Percentiles rank a stretch among this genome's conserved stretches.
Evolutionary conservation across 306 rosid species (phyloP).

Genomic region (Casuarina glauca): DNA sequence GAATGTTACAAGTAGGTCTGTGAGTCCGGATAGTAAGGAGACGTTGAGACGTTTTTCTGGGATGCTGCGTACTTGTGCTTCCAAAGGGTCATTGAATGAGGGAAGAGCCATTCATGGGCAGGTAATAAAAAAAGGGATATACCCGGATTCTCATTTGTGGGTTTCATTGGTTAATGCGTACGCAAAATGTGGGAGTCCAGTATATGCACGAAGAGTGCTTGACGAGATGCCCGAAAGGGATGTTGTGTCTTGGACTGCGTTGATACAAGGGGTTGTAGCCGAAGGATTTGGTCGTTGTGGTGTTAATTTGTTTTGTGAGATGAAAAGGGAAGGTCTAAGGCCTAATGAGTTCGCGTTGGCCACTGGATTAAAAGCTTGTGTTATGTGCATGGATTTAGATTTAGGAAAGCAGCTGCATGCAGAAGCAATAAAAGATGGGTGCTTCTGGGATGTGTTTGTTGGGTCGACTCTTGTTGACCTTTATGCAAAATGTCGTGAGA

Average conservation of each 20-base stretch:
- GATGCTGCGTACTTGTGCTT: slow-evolving; percentile 36
- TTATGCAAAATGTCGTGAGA: slow-evolving; percentile 39
- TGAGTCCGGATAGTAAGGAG: slow-evolving; percentile 22
- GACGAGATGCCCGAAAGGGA: slow-evolving; percentile 36
- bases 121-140: slow-evolving; percentile 25
- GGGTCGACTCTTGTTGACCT: slow-evolving; percentile 42
- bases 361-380: slow-evolving; percentile 37
- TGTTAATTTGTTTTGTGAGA: slow-evolving; percentile 35
- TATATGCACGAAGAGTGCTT: slow-evolving; percentile 29
- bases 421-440: slow-evolving; percentile 27
- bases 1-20: background rate
- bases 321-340: slow-evolving; percentile 31
- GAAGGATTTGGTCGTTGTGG: slow-evolving; percentile 29
- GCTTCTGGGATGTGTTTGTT: slow-evolving; percentile 29
- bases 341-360: slow-evolving; percentile 38
- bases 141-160: slow-evolving; percentile 36
- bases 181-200: slow-evolving; percentile 27
- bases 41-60: slow-evolving; percentile 29
- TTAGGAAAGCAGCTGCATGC: slow-evolving; percentile 40
- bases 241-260: slow-evolving; percentile 41
- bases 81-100: slow-evolving; percentile 32
- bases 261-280: slow-evolving; percentile 35
- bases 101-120: slow-evolving; percentile 37
- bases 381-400: slow-evolving; percentile 27
- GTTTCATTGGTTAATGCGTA: slow-evolving; percentile 27